Percentiles rank a stretch among this genome's conserved stretches.
Evolutionary conservation across 495 filamentous ascomycete genomes (phyloP).

Genomic region (Penicilliopsis zonata): DNA sequence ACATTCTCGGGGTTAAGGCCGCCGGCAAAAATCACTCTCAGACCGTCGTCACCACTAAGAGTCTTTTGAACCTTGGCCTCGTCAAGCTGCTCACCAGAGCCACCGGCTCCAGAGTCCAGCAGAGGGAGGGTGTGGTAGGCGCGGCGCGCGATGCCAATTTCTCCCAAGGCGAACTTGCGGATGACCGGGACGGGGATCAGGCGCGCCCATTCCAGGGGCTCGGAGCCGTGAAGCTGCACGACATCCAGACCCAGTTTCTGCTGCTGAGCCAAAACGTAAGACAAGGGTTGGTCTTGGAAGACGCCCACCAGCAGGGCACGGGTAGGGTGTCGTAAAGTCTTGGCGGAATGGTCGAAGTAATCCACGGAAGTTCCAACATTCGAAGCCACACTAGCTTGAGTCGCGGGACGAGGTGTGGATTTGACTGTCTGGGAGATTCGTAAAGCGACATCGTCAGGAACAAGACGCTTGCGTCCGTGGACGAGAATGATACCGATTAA

Average conservation of each 20-base stretch:
- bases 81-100: constrained; percentile 67
- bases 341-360: constrained; percentile 50
- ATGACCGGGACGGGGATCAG: constrained; percentile 86
- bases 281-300: constrained; percentile 81
- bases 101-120: constrained; percentile 75
- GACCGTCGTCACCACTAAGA: constrained; percentile 47
- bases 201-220: constrained; percentile 83
- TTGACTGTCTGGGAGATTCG: constrained; percentile 73
- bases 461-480: constrained; percentile 63
- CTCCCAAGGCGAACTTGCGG: constrained; percentile 61
- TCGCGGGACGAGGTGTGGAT: constrained; percentile 35
- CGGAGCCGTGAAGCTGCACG: constrained; percentile 83
- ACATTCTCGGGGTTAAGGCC: constrained; percentile 73
- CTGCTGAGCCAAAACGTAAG: constrained; percentile 66
- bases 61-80: constrained; percentile 46
- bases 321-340: constrained; percentile 37
- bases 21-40: constrained; percentile 71
- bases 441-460: constrained; percentile 62
- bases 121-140: constrained; percentile 78
- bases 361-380: constrained; percentile 29
- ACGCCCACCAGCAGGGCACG: constrained; percentile 83
- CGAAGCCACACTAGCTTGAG: constrained; percentile 18
- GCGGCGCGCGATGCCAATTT: constrained; percentile 54
- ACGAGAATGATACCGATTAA: constrained; percentile 88
- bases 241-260: constrained; percentile 70